A percentile compares a stretch with the other conserved stretches of the same genome.
Conservation (phyloP, 139 green algal species). For the Coelastrella sp. region DNA sequence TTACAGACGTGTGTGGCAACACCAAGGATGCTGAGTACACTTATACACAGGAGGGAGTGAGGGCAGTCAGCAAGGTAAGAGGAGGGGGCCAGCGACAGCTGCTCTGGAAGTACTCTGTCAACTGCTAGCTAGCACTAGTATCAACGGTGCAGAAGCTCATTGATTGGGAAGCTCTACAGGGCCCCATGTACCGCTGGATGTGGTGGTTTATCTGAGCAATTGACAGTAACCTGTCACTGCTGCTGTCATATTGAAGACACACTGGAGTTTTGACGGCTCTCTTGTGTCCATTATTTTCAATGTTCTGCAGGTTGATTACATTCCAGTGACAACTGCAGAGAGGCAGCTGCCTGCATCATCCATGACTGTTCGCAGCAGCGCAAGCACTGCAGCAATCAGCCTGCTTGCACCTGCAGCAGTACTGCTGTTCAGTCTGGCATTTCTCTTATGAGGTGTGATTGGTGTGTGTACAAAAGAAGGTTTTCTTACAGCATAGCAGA, state of each 20-base stretch:
- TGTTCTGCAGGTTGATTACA: constrained; percentile 4
- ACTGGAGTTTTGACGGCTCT: too few species aligned
- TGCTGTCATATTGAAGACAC: too few species aligned
- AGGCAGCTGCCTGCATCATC: background rate
- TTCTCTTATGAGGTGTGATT: background rate
- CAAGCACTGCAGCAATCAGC: background rate
- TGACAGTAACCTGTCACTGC: background rate
- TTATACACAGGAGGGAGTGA: constrained; percentile 32
- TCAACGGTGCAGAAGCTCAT: too few species aligned
- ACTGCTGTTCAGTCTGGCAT: background rate
- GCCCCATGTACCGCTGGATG: too few species aligned
- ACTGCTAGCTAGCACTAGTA: too few species aligned
- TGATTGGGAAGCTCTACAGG: too few species aligned
- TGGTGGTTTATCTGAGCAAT: background rate
- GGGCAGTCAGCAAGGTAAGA: background rate
- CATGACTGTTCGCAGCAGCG: background rate
- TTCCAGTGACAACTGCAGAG: background rate
- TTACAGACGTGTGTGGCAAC: constrained; percentile 43
- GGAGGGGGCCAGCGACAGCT: too few species aligned
- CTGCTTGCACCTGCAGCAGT: background rate
- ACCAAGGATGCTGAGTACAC: constrained; percentile 22
- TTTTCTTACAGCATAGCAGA: background rate
- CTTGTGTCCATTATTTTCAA: too few species aligned
- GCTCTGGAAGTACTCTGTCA: too few species aligned
- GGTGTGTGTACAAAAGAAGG: background rate